Conservation (phyloP, 148 eudicot species). For the Tetragonia tetragonoides region DNA sequence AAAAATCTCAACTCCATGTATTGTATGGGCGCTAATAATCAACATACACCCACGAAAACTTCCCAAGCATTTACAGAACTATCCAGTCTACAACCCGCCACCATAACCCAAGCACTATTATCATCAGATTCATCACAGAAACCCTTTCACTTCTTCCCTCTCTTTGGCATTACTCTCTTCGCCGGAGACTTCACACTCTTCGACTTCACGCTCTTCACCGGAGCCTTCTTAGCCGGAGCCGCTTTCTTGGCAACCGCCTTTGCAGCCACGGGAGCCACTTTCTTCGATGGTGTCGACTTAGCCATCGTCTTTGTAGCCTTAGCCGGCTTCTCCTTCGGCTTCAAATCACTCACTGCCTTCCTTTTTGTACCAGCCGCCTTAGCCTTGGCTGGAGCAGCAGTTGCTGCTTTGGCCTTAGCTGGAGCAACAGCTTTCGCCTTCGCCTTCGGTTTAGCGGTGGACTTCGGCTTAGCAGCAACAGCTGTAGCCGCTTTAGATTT, state of each 20-base stretch:
- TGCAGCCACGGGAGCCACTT: constrained; percentile 23
- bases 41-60: constrained; percentile 23
- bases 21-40: constrained; percentile 27
- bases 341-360: constrained; percentile 30
- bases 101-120: neutral
- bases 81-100: constrained; percentile 10
- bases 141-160: constrained; percentile 33
- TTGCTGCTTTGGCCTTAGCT: constrained; percentile 20
- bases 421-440: constrained; percentile 37
- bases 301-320: constrained; percentile 56
- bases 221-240: constrained; percentile 34
- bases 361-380: constrained; percentile 38
- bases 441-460: constrained; percentile 20
- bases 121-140: too few relatives aligned
- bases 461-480: constrained; percentile 32
- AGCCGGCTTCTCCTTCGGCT: constrained; percentile 39
- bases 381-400: constrained; percentile 38
- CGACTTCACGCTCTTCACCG: constrained; percentile 34
- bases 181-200: constrained; percentile 34
- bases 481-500: constrained; percentile 18
- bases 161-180: constrained; percentile 30
- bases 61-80: constrained; percentile 28
- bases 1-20: constrained; percentile 14
- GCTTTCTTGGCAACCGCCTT: constrained; percentile 41
- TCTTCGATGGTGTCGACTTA: constrained; percentile 49